Conservation (phyloP, 345 rosid genomes). For the Brassica juncea region DNA sequence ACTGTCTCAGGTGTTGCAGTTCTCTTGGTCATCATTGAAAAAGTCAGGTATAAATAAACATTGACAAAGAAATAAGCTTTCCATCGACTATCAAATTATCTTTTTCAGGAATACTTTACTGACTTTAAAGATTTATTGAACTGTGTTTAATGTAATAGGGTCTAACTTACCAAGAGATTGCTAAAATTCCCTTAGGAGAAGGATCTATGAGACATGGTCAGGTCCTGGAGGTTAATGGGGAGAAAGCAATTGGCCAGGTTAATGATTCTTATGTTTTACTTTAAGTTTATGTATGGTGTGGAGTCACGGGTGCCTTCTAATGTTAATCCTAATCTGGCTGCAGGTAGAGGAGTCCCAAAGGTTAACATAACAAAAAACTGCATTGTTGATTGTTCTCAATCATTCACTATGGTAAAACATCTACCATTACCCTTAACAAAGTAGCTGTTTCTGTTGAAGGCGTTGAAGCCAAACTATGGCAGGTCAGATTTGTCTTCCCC, state of each 20-base stretch:
- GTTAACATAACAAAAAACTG: not conserved
- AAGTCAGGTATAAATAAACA: not conserved
- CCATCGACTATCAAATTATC: not conserved
- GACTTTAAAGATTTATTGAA: not conserved
- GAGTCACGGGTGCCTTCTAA: not conserved
- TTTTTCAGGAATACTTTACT: not conserved
- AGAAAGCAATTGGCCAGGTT: not conserved
- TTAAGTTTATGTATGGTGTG: not conserved
- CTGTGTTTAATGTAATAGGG: not conserved
- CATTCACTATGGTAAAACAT: conserved; percentile 59
- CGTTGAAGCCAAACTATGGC: too few species aligned
- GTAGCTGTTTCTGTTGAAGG: too few species aligned
- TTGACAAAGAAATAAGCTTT: not conserved
- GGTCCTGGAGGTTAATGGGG: not conserved
- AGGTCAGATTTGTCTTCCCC: too few species aligned
- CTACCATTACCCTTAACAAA: conserved; percentile 65
- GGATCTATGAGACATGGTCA: not conserved
- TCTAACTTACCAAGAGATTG: not conserved
- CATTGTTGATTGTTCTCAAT: not conserved
- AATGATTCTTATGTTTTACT: not conserved
- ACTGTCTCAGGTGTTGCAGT: not conserved
- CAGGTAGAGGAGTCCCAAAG: not conserved
- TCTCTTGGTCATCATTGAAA: not conserved
- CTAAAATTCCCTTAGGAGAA: not conserved
- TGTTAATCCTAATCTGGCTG: not conserved